Evolutionary conservation across 352 stramenopile genomes (phyloP).

Genomic region (Globisporangium paddicum): DNA sequence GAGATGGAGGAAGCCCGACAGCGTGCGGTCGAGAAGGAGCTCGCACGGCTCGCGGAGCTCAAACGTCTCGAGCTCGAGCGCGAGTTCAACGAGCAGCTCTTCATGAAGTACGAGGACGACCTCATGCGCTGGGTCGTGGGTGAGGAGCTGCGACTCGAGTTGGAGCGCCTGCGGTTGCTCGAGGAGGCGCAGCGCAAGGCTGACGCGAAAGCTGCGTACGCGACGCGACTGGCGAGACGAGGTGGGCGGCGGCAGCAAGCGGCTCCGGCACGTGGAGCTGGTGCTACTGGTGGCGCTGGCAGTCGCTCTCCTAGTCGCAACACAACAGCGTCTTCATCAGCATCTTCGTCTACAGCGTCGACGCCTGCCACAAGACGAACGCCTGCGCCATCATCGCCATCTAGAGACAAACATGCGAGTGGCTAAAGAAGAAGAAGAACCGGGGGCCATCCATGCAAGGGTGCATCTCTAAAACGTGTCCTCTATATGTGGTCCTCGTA

Average conservation of each 20-base stretch:
- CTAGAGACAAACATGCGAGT: background rate
- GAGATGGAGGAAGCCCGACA: conserved; percentile 59
- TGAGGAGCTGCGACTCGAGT: conserved; percentile 43
- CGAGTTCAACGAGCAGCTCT: conserved; percentile 46
- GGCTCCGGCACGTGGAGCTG: conserved; percentile 12
- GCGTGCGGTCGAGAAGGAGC: conserved; percentile 42
- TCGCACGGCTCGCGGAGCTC: conserved; percentile 30
- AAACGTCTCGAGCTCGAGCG: conserved; percentile 30
- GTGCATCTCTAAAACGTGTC: too few relatives aligned
- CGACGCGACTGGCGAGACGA: conserved; percentile 45
- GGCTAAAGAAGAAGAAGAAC: too few relatives aligned
- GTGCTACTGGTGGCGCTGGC: background rate
- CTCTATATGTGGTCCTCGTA: too few relatives aligned
- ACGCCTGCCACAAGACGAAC: conserved; percentile 1
- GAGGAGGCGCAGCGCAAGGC: conserved; percentile 33
- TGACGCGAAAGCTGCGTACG: conserved; percentile 49
- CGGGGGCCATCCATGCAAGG: too few relatives aligned
- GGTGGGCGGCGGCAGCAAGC: conserved; percentile 47
- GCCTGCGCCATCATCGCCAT: background rate
- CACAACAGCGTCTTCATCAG: background rate
- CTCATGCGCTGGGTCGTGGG: conserved; percentile 49
- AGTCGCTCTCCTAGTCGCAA: background rate
- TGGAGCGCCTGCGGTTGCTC: conserved; percentile 27
- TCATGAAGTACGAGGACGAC: conserved; percentile 74
- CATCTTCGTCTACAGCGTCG: background rate